Percentiles rank a stretch among this genome's conserved stretches.
Evolutionary conservation across 768 basidiomycete genomes (phyloP).

Genomic region (Dioszegia aurantiaca): DNA sequence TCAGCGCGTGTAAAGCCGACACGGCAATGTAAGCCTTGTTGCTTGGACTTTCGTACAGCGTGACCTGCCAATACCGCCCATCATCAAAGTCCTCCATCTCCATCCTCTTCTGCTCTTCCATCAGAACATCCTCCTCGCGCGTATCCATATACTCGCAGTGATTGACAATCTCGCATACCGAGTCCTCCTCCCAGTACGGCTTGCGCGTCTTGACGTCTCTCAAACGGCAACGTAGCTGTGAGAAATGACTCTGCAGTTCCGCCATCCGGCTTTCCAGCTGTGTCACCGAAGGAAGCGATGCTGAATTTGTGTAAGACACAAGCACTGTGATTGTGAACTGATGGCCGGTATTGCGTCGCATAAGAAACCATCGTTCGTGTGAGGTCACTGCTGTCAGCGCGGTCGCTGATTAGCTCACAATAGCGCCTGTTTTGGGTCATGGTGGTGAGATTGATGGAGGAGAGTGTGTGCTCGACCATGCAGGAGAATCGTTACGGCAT

Average conservation of each 20-base stretch:
- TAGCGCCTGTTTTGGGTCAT: no score
- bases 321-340: constrained; percentile 10
- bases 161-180: not conserved
- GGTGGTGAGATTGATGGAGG: no score
- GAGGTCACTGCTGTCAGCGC: constrained; percentile 6
- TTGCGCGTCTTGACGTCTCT: constrained; percentile 13
- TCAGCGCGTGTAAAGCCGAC: constrained; percentile 15
- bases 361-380: constrained; percentile 15
- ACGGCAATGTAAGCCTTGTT: constrained; percentile 14
- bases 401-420: not conserved
- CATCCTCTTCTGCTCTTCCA: constrained; percentile 4
- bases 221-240: constrained; percentile 9
- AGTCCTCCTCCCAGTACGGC: constrained; percentile 15
- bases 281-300: not conserved
- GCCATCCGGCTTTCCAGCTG: constrained; percentile 5
- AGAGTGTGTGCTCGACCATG: no score
- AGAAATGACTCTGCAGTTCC: constrained; percentile 22
- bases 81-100: not conserved
- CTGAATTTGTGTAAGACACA: constrained; percentile 3
- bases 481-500: no score
- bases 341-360: constrained; percentile 11
- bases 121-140: constrained; percentile 2
- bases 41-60: not conserved
- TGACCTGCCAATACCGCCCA: constrained; percentile 14
- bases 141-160: not conserved